Evolutionary conservation across 768 basidiomycete species (phyloP).

Genomic region (Rhodotorula diobovata): DNA sequence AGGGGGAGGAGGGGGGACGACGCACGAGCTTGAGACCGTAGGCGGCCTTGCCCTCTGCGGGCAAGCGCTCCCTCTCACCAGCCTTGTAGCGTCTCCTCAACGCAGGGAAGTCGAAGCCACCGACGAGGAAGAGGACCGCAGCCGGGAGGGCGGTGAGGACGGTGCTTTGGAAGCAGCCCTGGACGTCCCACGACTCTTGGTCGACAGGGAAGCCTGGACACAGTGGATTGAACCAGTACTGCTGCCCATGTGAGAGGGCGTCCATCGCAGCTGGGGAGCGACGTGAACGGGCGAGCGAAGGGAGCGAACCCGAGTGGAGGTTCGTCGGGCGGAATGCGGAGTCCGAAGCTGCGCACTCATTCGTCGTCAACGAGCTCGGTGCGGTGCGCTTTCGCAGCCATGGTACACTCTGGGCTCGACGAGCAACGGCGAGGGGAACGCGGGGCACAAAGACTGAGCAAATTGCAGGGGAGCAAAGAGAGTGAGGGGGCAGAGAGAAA

Average conservation of each 20-base stretch:
- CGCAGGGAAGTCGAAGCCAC: conserved; percentile 8
- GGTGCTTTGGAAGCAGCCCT: background rate
- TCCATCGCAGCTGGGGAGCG: background rate
- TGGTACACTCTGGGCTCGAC: no score
- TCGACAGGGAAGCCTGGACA: background rate
- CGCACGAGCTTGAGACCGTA: conserved; percentile 25
- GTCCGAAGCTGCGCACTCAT: no score
- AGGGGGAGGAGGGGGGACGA: background rate
- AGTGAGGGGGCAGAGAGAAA: no score
- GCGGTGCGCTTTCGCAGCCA: no score
- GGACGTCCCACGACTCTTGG: background rate
- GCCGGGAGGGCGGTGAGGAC: conserved; percentile 8
- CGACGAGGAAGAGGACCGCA: conserved; percentile 12
- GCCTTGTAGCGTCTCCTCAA: conserved; percentile 20
- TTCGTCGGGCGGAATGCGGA: no score
- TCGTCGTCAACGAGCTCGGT: no score
- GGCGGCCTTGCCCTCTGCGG: conserved; percentile 16
- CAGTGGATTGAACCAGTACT: background rate
- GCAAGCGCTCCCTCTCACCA: conserved; percentile 2
- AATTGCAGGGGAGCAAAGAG: no score
- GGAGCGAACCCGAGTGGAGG: no score
- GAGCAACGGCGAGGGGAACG: no score
- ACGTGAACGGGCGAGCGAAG: no score
- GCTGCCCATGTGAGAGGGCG: background rate
- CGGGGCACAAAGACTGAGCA: no score